Percentiles rank a stretch among this genome's conserved stretches.
Conservation (phyloP, 2,329 filamentous ascomycete species). For the Penicillium concentricum region DNA sequence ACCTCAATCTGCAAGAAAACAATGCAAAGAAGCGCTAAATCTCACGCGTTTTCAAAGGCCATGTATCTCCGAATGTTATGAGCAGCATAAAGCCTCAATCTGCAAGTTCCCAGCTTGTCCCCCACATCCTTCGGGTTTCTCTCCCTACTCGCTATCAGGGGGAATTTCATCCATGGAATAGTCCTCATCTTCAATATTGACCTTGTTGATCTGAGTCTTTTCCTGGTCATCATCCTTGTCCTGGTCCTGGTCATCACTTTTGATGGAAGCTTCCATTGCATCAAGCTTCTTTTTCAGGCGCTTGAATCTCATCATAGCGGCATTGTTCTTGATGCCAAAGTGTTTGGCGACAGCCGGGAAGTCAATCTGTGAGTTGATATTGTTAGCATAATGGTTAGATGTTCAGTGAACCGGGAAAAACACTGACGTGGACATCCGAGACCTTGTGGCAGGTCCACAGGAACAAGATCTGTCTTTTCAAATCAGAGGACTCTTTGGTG, state of each 20-base stretch:
- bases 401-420: neutral
- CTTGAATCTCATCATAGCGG: neutral
- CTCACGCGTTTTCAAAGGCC: neutral
- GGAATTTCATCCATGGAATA: neutral
- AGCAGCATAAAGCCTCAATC: neutral
- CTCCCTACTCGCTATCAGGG: neutral
- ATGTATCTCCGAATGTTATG: neutral
- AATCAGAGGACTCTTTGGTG: neutral
- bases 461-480: constrained; percentile 1
- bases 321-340: neutral
- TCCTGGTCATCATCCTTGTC: neutral
- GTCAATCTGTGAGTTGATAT: neutral
- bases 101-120: no score
- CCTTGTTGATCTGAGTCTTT: neutral
- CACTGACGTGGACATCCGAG: neutral
- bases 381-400: neutral
- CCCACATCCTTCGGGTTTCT: no score
- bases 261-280: neutral
- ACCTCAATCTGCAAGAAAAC: no score
- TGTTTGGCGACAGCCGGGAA: neutral
- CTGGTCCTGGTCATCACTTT: neutral
- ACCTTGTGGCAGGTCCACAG: neutral
- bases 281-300: constrained; percentile 2
- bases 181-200: neutral
- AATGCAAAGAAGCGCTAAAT: neutral